Evolutionary conservation across 1,139 yeast genomes (phyloP).

Genomic region (Komagataea norvegica): DNA sequence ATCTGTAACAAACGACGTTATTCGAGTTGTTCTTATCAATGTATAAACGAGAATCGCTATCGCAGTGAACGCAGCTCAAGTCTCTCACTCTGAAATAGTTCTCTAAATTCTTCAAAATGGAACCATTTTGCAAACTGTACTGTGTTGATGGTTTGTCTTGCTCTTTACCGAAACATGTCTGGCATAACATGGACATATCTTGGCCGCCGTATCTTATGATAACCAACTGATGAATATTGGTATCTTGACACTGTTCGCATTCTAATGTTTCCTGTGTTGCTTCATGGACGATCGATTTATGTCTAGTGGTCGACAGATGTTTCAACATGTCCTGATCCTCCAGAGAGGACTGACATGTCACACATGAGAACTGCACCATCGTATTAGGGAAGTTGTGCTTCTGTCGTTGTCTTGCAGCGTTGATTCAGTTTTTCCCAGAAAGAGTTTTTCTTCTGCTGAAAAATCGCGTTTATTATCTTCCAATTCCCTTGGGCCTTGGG

Average conservation of each 20-base stretch:
- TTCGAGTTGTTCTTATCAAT: slow-evolving; percentile 31
- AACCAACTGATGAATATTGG: slow-evolving; percentile 49
- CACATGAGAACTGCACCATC: slow-evolving; percentile 24
- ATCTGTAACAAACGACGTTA: slow-evolving; percentile 38
- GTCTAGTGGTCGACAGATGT: slow-evolving; percentile 52
- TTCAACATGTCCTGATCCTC: slow-evolving; percentile 33
- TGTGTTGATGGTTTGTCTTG: slow-evolving; percentile 44
- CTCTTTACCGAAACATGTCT: slow-evolving; percentile 41
- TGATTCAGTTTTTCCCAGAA: no score
- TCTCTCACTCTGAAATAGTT: slow-evolving; percentile 49
- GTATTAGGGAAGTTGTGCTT: neutral
- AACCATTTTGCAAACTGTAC: slow-evolving; percentile 51
- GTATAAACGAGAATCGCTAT: slow-evolving; percentile 36
- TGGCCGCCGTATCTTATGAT: slow-evolving; percentile 52
- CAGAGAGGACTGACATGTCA: slow-evolving; percentile 28
- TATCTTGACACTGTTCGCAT: slow-evolving; percentile 55
- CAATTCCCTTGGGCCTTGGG: no score
- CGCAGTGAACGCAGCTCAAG: slow-evolving; percentile 44
- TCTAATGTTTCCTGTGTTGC: slow-evolving; percentile 38
- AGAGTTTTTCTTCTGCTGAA: no score
- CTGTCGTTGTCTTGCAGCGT: neutral
- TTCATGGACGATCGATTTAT: slow-evolving; percentile 40
- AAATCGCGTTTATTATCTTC: no score
- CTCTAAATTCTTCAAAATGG: slow-evolving; percentile 44
- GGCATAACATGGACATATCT: slow-evolving; percentile 50